A percentile compares a stretch with the other conserved stretches of the same genome.
Evolutionary conservation across 257 asterid species (phyloP).

Genomic region (Salvia splendens): DNA sequence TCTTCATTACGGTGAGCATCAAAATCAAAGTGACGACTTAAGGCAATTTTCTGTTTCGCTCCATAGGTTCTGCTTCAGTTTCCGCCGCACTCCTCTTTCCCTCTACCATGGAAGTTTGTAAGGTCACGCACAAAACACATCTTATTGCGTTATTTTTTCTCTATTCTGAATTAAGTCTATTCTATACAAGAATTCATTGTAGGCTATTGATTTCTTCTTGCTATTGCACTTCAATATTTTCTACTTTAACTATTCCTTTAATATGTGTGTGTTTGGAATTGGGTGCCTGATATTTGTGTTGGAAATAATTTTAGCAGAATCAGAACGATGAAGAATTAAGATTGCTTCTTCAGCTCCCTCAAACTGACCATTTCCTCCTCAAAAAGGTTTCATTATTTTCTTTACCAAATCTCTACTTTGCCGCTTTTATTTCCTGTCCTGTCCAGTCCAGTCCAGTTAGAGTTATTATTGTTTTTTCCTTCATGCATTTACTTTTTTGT

Average conservation of each 20-base stretch:
- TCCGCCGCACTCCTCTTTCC: background rate
- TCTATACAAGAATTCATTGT: conserved; percentile 2
- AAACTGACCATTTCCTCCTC: conserved; percentile 56
- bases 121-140: conserved; percentile 31
- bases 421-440: conserved; percentile 2
- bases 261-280: background rate
- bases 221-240: conserved; percentile 13
- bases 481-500: conserved; percentile 11
- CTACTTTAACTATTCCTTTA: background rate
- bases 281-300: background rate
- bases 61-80: conserved; percentile 6
- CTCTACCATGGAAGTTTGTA: conserved; percentile 30
- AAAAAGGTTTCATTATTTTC: conserved; percentile 40
- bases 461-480: background rate
- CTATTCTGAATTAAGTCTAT: background rate
- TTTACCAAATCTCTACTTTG: background rate
- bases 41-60: background rate
- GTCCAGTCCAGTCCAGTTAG: too few species aligned
- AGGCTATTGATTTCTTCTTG: background rate
- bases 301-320: conserved; percentile 39
- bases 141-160: background rate
- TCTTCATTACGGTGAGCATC: background rate
- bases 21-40: background rate
- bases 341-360: conserved; percentile 58
- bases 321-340: conserved; percentile 44